Percentiles rank a stretch among this genome's conserved stretches.
These are phyloP conservation scores for Thyridium curvatum DNA, from an alignment of 2,329 filamentous ascomycete species.

Conservation along the genomic window DNA sequence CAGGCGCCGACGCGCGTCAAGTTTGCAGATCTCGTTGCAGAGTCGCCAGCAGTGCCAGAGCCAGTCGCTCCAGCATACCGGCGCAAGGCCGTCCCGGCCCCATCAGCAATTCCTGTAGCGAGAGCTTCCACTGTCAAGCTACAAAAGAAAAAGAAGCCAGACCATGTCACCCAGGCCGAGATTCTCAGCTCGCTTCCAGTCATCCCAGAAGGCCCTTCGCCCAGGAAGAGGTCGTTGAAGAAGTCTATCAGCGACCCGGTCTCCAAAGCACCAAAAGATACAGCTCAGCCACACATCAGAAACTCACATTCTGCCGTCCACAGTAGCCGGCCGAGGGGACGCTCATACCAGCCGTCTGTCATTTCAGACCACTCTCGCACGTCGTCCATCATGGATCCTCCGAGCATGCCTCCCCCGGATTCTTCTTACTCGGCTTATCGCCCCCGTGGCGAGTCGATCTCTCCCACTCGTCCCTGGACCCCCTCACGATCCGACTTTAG, in stretches of 20 bases:
- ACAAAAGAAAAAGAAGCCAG: constrained; percentile 34
- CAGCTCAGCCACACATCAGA: constrained; percentile 13
- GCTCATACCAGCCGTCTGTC: constrained; percentile 48
- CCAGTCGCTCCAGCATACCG: constrained; percentile 9
- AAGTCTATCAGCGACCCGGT: constrained; percentile 19
- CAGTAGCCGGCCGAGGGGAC: constrained; percentile 38
- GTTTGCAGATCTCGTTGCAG: constrained; percentile 3
- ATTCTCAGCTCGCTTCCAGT: constrained; percentile 35
- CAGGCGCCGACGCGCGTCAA: constrained; percentile 6
- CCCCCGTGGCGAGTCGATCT: constrained; percentile 33
- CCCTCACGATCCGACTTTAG: constrained; percentile 58
- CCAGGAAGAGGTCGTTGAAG: constrained; percentile 28
- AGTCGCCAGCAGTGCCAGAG: constrained; percentile 3
- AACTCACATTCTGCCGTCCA: constrained; percentile 33
- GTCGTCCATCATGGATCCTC: constrained; percentile 50
- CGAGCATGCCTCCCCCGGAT: constrained; percentile 56
- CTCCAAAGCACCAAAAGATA: constrained; percentile 1
- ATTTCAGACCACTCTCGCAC: constrained; percentile 36
- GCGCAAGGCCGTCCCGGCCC: constrained; percentile 13
- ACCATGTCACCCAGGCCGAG: constrained; percentile 20
- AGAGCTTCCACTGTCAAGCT: constrained; percentile 41
- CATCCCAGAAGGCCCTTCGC: constrained; percentile 45
- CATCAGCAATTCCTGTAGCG: constrained; percentile 6
- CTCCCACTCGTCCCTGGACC: constrained; percentile 54
- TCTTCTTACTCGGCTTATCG: constrained; percentile 55